These are phyloP conservation scores for Crinitomyces ghanaensis DNA, from an alignment of 805 yeast species.

Conservation along the genomic window DNA sequence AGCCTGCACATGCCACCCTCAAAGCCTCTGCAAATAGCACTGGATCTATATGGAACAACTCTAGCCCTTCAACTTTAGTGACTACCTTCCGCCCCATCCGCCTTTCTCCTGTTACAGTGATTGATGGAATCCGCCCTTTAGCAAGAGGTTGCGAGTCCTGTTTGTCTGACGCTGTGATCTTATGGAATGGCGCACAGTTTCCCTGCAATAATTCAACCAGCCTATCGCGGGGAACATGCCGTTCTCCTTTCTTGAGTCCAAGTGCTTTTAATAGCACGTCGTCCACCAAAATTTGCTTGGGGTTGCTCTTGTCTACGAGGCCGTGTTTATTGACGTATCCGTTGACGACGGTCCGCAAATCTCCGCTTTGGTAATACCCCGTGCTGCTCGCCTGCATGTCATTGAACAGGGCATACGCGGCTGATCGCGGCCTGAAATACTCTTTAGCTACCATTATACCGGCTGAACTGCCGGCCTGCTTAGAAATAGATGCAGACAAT, in stretches of 20 bases:
- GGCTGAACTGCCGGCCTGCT: not conserved
- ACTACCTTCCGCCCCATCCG: constrained; percentile 74
- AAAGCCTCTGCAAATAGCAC: constrained; percentile 56
- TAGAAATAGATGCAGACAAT: constrained; percentile 1
- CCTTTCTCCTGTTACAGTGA: constrained; percentile 57
- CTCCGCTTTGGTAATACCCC: constrained; percentile 39
- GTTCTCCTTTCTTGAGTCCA: constrained; percentile 24
- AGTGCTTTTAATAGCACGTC: constrained; percentile 38
- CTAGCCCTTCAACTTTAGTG: constrained; percentile 62
- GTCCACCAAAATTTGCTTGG: constrained; percentile 45
- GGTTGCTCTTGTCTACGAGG: constrained; percentile 41
- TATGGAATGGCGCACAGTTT: constrained; percentile 34
- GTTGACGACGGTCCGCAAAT: constrained; percentile 42
- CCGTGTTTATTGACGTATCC: constrained; percentile 44
- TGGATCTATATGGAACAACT: constrained; percentile 52
- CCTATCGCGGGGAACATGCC: constrained; percentile 27
- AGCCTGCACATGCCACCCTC: constrained; percentile 77
- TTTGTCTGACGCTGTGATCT: constrained; percentile 39
- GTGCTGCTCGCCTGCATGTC: constrained; percentile 9
- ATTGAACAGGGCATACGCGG: constrained; percentile 15
- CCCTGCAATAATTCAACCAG: constrained; percentile 32
- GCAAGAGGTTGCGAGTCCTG: constrained; percentile 28
- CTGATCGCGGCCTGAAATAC: constrained; percentile 21
- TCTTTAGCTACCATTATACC: constrained; percentile 16
- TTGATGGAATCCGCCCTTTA: constrained; percentile 59